Base-by-base conservation (phyloP, 768 basidiomycete species). In the Tephrocybe sp. region DNA sequence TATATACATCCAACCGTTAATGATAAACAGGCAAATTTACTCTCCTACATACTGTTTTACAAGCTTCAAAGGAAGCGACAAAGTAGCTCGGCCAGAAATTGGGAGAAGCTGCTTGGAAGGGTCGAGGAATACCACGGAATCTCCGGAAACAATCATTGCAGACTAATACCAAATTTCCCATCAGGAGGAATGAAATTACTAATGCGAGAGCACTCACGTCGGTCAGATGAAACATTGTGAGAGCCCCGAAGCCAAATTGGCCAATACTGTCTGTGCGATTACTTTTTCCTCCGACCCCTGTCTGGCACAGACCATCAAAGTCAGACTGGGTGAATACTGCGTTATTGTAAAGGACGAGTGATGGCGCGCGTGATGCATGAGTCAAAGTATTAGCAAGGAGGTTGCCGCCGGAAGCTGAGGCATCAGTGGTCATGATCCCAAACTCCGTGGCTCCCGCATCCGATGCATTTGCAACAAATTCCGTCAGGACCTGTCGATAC, bases 391-490 rank as follows among this genome's bases (percentile, higher is more conserved):
- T 56, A 5, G 71, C 71, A 14, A 80, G 44, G 11, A 76, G 49
- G 2, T 55, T 1, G 12, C 43, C 12, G 5, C 50, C 30, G 6
- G 38, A 36, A 26, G 45, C 42, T 4, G 34, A 36, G 5, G 42
- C 33, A n/a, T 71, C 62, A 50, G 80, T 75, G 5, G 78, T 46
- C 1, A 77, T 51, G 17, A 80, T 56, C 2, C 63, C 57, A 52
- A 81, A 77, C n/a, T 62, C 57, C 2, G 66, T 71, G 0, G 80
- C 80, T 9, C 62, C 61, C 0, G 80, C 80, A 57, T 82, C 81
- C 4, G 66, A 65, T 1, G 80, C 80, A 50, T 83, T 83, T 0
- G 81, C 81, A 5, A 82, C 51, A 55, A 80, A 80, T 50, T 83
- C 80, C 2, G 69, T 71, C 30, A 75, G 59, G 9, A 78, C 68